Base-by-base conservation (phyloP, 495 filamentous ascomycete species). In the Mytilinidion resinicola region DNA sequence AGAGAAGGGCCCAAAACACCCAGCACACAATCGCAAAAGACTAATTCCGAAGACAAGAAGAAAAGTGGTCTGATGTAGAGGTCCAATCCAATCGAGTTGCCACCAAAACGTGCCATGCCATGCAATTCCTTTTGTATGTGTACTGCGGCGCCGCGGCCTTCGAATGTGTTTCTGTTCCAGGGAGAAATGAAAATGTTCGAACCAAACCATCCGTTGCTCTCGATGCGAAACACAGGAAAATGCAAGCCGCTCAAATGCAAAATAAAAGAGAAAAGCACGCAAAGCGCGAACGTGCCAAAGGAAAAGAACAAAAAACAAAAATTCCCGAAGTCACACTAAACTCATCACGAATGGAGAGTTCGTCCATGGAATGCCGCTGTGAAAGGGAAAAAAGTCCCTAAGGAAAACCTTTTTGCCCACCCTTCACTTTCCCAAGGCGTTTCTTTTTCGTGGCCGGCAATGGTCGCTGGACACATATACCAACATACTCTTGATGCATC, bases 261-360 rank as follows among this genome's bases (percentile, higher is more conserved):
- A 56, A 59, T 57, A 46, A 54, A 55, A 48, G 51, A 57, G 56
- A 58, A 39, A 65, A 61, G 62, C 62, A 61, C 35, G 30, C 50
- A 56, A 51, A 19, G 25, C n/a, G 49, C 14, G 41, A 43, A 25
- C 38, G 25, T 30, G 25, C 25, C 25, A 30, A 30, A 30, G 25
- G 25, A 30, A 59, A 54, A 39, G 52, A 54, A 65, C 58, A 51
- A 61, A 65, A 65, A 56, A 59, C 62, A 61, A 30, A 30, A 34
- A 53, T 33, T 53, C 36, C 21, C 30, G 53, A 60, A 64, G 52
- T 34, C 58, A 50, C 55, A 30, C 25, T 30, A 6, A 30, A 6
- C 25, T 6, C 25, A 55, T 43, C 35, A 21, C 9, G 47, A 20
- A 21, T 3, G 51, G 14, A 52, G 33, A 35, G 41, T 19, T 53